Percentiles rank a stretch among this genome's conserved stretches.
Evolutionary conservation across 2,329 filamentous ascomycete genomes (phyloP).

Genomic region (Neofusicoccum parvum): DNA sequence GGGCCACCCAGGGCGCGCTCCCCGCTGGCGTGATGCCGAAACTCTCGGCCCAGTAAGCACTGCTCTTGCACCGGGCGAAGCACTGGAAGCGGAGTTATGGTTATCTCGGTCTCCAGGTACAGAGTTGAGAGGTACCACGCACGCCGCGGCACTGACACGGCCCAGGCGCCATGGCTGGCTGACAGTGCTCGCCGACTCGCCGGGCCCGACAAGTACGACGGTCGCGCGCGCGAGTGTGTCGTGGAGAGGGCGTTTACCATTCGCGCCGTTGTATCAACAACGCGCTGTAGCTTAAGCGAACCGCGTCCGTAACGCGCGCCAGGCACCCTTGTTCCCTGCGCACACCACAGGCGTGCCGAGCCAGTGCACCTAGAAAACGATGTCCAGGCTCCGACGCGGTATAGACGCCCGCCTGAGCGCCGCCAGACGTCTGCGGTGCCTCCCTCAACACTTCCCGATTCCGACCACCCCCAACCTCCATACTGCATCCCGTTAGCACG

Average conservation of each 20-base stretch:
- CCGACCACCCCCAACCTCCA: not conserved
- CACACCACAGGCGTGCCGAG: not conserved
- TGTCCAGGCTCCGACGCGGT: not conserved
- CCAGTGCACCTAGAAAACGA: conserved; percentile 13
- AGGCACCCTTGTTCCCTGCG: conserved; percentile 8
- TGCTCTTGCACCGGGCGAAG: not conserved
- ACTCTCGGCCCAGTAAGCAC: not conserved
- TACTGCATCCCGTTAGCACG: conserved; percentile 1
- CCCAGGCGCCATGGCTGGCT: conserved; percentile 5
- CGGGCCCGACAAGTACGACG: not conserved
- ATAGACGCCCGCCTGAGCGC: conserved; percentile 4
- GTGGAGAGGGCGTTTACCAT: not conserved
- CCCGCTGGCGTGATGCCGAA: no score
- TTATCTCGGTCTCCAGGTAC: not conserved
- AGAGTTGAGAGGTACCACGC: conserved; percentile 9
- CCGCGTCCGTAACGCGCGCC: conserved; percentile 6
- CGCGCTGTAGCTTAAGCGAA: conserved; percentile 11
- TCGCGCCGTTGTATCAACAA: conserved; percentile 13
- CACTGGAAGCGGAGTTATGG: not conserved
- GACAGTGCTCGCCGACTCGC: not conserved
- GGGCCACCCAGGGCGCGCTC: no score
- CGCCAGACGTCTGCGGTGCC: conserved; percentile 4
- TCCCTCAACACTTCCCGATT: conserved; percentile 13
- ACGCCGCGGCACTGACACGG: not conserved
- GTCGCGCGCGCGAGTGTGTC: not conserved